Base-by-base conservation (phyloP, 805 yeast species). In the Kazachstania kunashirensis region DNA sequence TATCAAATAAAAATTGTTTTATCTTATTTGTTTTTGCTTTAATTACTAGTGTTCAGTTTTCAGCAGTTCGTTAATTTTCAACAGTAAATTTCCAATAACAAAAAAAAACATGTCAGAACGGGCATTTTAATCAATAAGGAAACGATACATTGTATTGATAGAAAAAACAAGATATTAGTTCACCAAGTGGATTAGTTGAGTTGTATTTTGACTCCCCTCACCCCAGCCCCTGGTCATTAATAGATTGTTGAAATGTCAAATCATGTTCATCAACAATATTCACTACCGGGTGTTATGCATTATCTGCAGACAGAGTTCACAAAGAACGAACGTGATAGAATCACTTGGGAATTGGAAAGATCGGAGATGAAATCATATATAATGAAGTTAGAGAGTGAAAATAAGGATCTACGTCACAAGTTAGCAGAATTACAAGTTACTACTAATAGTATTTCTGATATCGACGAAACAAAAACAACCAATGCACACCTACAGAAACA, bases 261-360 rank as follows among this genome's bases (percentile, higher is more conserved):
- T 8, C 45, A 44, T 14, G 30, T 44, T 33, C 52, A 44, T 29
- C 49, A 48, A 17, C 51, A 46, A 15, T 56, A 56, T 38, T 51
- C 61, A 13, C 34, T 58, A 23, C 65, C 67, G 29, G 81, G 82
- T 34, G 76, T 77, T 23, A 73, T 77, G 75, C 71, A 73, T 48
- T 77, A 71, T 43, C 62, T 77, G 48, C 82, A 77, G 50, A 61
- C 70, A 17, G 81, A 77, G 46, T 75, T 76, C 68, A 75, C 77
- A 37, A 68, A 66, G 40, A 73, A 71, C 51, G 82, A 77, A 50
- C 68, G 74, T 37, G 75, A 73, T 45, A 60, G 77, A 34, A 71
- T 76, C 36, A 70, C 69, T 30, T 75, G 79, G 77, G 77, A 71
- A 40, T 57, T 74, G 35, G 81, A 76, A 49, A 62, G 70, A 25